Percentiles rank a stretch among this genome's conserved stretches.
These are phyloP conservation scores for Pythium oligandrum DNA, from an alignment of 352 stramenopile species.

Conservation along the genomic window DNA sequence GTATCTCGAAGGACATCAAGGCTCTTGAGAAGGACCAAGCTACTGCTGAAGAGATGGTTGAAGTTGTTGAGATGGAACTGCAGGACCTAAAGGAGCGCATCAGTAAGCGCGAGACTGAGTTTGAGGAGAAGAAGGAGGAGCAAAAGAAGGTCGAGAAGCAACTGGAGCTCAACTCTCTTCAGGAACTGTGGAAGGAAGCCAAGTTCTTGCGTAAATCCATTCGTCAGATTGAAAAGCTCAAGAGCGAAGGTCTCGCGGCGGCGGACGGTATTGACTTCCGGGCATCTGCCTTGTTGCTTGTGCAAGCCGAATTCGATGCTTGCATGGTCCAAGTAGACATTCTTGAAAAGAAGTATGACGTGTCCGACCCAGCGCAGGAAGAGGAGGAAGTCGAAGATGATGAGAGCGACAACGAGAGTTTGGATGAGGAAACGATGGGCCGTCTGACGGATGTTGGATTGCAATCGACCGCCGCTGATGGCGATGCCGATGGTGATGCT, in stretches of 20 bases:
- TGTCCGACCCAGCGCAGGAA: constrained; percentile 47
- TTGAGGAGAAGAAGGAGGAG: constrained; percentile 73
- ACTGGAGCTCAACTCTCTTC: constrained; percentile 54
- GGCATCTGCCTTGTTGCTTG: constrained; percentile 56
- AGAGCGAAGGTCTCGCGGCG: constrained; percentile 49
- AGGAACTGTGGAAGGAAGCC: constrained; percentile 77
- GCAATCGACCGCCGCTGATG: constrained; percentile 1
- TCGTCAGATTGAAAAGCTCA: constrained; percentile 66
- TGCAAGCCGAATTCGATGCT: constrained; percentile 74
- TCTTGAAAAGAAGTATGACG: constrained; percentile 69
- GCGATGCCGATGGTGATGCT: constrained; percentile 9
- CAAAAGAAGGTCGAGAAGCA: constrained; percentile 72
- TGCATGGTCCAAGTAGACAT: constrained; percentile 55
- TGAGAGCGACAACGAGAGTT: constrained; percentile 40
- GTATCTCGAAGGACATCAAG: constrained; percentile 87
- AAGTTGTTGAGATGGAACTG: constrained; percentile 80
- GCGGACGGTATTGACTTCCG: constrained; percentile 63
- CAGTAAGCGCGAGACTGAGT: constrained; percentile 58
- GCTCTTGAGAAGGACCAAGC: constrained; percentile 77
- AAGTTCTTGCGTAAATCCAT: constrained; percentile 52
- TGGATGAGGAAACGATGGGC: constrained; percentile 33
- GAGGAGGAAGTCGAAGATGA: constrained; percentile 44
- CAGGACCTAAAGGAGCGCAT: constrained; percentile 75
- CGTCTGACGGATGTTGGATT: constrained; percentile 5
- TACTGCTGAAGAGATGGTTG: constrained; percentile 76